These are phyloP conservation scores for Coemansia sp. DNA, from an alignment of 192 early-diverging fungal genomes.

Conservation along the genomic window DNA sequence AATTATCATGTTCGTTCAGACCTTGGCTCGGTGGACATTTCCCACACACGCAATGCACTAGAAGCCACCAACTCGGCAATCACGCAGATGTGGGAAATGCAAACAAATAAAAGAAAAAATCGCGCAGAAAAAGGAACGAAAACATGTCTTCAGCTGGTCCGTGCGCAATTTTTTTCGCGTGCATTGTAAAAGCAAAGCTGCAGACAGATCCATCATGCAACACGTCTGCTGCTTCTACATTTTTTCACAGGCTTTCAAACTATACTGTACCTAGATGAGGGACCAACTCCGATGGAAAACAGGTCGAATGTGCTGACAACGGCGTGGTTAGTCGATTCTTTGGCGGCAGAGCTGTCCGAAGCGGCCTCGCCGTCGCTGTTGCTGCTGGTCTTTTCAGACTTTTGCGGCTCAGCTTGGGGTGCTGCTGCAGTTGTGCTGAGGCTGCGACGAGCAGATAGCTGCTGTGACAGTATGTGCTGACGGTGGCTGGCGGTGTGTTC, in stretches of 20 bases:
- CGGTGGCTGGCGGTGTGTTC: not conserved
- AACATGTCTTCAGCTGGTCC: conserved; percentile 20
- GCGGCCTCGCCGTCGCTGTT: conserved; percentile 11
- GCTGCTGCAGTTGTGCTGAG: conserved; percentile 32
- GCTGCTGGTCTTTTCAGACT: conserved; percentile 18
- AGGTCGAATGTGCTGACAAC: conserved; percentile 94
- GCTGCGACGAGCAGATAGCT: conserved; percentile 5
- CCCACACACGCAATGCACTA: conserved; percentile 1
- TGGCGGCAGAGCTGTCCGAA: conserved; percentile 22
- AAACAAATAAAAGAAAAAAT: conserved; percentile 1
- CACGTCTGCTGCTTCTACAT: not conserved
- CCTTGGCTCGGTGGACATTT: not conserved
- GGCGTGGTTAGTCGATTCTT: conserved; percentile 65
- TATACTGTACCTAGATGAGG: conserved; percentile 66
- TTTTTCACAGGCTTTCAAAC: not conserved
- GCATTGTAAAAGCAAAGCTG: not conserved
- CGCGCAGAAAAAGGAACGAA: not conserved
- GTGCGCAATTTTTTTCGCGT: conserved; percentile 23
- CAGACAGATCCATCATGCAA: not conserved
- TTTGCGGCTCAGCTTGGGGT: conserved; percentile 39
- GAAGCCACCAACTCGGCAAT: not conserved
- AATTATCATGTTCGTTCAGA: not conserved
- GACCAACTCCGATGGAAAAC: conserved; percentile 94
- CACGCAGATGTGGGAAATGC: not conserved
- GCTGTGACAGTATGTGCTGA: not conserved